Base-by-base conservation (phyloP, 2,329 filamentous ascomycete species). In the Chrysosporium keratinophilum region DNA sequence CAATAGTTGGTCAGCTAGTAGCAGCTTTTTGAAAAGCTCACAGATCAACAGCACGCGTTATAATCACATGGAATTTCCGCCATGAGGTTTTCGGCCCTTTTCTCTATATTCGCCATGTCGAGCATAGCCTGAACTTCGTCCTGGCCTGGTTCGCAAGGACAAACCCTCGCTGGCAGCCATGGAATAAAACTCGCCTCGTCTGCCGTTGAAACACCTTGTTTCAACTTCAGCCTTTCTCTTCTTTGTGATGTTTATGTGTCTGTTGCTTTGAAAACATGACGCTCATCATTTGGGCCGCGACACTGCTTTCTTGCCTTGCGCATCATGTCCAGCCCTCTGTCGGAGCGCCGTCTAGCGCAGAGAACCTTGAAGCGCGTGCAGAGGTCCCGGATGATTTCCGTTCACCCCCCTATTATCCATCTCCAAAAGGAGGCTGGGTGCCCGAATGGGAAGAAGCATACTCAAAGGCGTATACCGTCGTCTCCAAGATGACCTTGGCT, bases 401-500 rank as follows among this genome's bases (percentile, higher is more conserved):
- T 14, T 70, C 69, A 55, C 60, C 78, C 0, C 78, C 81, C n/a
- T 88, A 85, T 65, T 89, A 88, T 65, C 85, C 85, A 17, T 74
- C 84, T 7, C 85, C 85, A 0, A 78, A 81, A 50, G 85, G 85
- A 48, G 87, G 86, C 39, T 89, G 86, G 82, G 71, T 77, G 0
- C 69, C 77, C 5, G 78, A 79, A 54, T 91, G 87, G 87, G 72
- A 73, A 19, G 78, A 78, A 15, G 84, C 84, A 60, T 91, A 89
- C 63, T 71, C 71, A 50, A 88, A 85, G 62, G 87, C 87, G 1
- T 76, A 81, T 54, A 68, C 73, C 2, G 67, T 90, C 12, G 86
- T 91, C 14, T 78, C 80, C 51, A 78, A 81, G 46, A 87, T 91
- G 85, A 90, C 85, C 0, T 69, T 91, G 54, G 85, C 85, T 1